Evolutionary conservation across 2,329 filamentous ascomycete genomes (phyloP).

Genomic region (Claviceps sp.): DNA sequence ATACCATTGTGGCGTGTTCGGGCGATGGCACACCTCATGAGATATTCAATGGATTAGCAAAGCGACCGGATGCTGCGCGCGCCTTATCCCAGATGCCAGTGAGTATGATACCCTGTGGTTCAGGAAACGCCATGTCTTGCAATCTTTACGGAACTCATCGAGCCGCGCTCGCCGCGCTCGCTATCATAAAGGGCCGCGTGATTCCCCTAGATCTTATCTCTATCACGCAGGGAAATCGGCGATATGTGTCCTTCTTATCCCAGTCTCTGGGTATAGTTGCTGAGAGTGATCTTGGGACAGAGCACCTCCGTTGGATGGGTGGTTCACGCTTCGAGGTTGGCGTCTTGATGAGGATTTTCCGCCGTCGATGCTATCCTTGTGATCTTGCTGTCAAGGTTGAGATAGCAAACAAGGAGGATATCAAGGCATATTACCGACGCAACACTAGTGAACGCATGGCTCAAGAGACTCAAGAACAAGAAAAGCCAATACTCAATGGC

Average conservation of each 20-base stretch:
- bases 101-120: slow-evolving; percentile 80
- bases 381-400: slow-evolving; percentile 79
- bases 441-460: slow-evolving; percentile 24
- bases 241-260: slow-evolving; percentile 77
- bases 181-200: slow-evolving; percentile 75
- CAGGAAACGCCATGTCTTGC: slow-evolving; percentile 85
- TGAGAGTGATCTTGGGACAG: slow-evolving; percentile 79
- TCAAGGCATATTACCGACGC: slow-evolving; percentile 58
- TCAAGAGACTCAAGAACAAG: background rate
- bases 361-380: slow-evolving; percentile 72
- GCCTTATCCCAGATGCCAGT: slow-evolving; percentile 71
- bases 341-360: slow-evolving; percentile 62
- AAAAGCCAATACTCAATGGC: background rate
- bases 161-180: slow-evolving; percentile 63
- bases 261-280: slow-evolving; percentile 84
- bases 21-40: slow-evolving; percentile 88
- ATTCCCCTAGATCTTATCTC: slow-evolving; percentile 78
- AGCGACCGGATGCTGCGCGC: slow-evolving; percentile 57
- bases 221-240: slow-evolving; percentile 65
- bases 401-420: slow-evolving; percentile 57
- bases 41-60: slow-evolving; percentile 83
- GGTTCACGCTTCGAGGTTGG: slow-evolving; percentile 73
- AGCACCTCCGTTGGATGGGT: slow-evolving; percentile 90
- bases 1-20: slow-evolving; percentile 79
- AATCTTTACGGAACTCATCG: slow-evolving; percentile 75